Evolutionary conservation across 176 grass and related monocot species (phyloP).

Genomic region (Aegilops umbellulata): DNA sequence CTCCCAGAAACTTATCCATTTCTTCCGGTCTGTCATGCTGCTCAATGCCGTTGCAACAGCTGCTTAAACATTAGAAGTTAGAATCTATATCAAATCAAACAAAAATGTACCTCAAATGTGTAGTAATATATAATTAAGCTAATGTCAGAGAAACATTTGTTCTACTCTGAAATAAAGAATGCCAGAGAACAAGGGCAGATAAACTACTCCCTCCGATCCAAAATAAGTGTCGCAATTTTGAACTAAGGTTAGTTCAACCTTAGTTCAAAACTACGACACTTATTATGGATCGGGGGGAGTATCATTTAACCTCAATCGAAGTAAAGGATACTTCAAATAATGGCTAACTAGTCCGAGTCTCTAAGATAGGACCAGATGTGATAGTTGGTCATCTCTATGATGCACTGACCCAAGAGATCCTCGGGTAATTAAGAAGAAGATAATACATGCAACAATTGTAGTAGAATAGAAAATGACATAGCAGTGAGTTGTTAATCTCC

Average conservation of each 20-base stretch:
- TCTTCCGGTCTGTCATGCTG: conserved; percentile 53
- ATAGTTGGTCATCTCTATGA: neutral
- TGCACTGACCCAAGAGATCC: neutral
- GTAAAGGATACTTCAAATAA: neutral
- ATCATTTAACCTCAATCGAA: neutral
- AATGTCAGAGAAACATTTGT: neutral
- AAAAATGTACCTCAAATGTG: neutral
- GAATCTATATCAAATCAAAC: neutral
- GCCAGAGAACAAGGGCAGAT: neutral
- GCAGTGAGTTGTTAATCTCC: neutral
- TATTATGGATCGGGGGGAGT: no score
- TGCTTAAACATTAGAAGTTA: conserved; percentile 29
- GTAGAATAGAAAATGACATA: neutral
- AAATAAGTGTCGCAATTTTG: no score
- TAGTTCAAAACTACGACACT: no score
- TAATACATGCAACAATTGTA: neutral
- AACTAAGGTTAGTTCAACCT: no score
- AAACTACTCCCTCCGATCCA: no score
- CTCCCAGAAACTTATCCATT: conserved; percentile 91
- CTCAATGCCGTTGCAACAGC: conserved; percentile 68
- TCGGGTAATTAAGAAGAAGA: neutral
- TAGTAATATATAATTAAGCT: neutral
- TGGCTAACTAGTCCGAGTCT: neutral
- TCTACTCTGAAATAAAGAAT: conserved; percentile 3
- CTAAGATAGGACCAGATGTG: neutral